phyloP scores from a whole-genome alignment of 2,329 filamentous ascomycete genomes.

The Metarhizium robertsii region DNA sequence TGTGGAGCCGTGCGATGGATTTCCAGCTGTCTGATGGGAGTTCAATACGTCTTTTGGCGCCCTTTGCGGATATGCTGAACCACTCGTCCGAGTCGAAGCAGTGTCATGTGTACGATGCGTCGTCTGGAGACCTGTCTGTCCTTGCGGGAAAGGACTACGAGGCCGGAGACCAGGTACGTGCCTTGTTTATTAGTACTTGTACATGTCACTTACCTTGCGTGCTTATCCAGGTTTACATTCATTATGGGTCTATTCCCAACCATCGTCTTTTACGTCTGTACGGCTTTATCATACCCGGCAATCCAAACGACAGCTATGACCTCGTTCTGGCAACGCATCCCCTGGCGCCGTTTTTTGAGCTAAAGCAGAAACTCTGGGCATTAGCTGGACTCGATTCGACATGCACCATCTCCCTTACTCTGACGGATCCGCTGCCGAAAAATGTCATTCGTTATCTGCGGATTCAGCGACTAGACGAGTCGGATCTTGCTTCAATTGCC shows the following conservation, averaged over 20 bases:
- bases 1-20: conserved; percentile 23
- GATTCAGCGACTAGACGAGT: conserved; percentile 23
- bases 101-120: conserved; percentile 24
- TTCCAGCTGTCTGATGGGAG: conserved; percentile 14
- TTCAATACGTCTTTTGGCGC: conserved; percentile 16
- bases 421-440: conserved; percentile 22
- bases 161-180: conserved; percentile 24
- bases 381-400: conserved; percentile 20
- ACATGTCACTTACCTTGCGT: not conserved
- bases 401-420: conserved; percentile 23
- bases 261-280: conserved; percentile 27
- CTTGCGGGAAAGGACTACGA: conserved; percentile 17
- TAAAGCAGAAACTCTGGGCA: conserved; percentile 25
- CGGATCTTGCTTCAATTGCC: conserved; percentile 17
- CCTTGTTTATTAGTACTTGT: not conserved
- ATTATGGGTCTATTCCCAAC: conserved; percentile 23
- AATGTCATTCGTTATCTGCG: conserved; percentile 24
- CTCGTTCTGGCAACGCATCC: conserved; percentile 25
- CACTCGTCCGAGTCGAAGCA: conserved; percentile 23
- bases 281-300: conserved; percentile 25
- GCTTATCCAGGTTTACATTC: conserved; percentile 12
- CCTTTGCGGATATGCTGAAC: conserved; percentile 28
- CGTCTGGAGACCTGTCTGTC: conserved; percentile 22
- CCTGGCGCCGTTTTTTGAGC: conserved; percentile 21
- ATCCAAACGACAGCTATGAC: conserved; percentile 26